Base-by-base conservation (phyloP, 345 rosid genomes). In the Mercurialis annua region DNA sequence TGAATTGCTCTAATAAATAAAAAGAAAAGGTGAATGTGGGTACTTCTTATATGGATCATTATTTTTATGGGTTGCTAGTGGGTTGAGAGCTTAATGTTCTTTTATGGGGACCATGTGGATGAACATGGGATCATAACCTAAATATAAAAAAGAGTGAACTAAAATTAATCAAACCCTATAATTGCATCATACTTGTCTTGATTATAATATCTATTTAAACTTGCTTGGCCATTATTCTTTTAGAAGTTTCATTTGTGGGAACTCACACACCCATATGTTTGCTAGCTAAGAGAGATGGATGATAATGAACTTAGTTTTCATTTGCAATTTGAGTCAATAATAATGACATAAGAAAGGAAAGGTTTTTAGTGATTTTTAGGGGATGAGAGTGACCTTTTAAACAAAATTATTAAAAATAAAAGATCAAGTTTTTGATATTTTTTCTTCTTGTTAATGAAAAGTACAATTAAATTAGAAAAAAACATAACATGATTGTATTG, bases 101-200 rank as follows among this genome's bases (percentile, higher is more conserved):
- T 58, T 52, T 33, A 33, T 62, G 80, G 80, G 86, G 86, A 73
- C 84, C 86, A 83, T 65, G 83, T 72, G 83, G 78, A 72, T 77
- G 73, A 80, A 71, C 77, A 73, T 80, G 80, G 67, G 57, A 66
- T 59, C 59, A 73, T 75, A 61, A 67, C 71, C 58, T 63, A 36
- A n/a, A 44, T 33, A 42, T 44, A 42, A 51, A n/a, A 5, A 8
- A 40, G 23, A 31, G 20, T 59, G 38, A 3, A 59, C 10, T 11
- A 26, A 54, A 26, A 54, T 26, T 26, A 59, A 51, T 21, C 23
- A 53, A 68, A 64, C 65, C 71, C 36, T 40, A 73, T 73, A 62
- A 70, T 75, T 59, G 66, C 76, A 49, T 56, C 33, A 46, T 70
- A 64, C 72, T 18, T n/a, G 12, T 40, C 23, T 17, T 50, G 71